Conservation (phyloP, 129 eudicot genomes). For the Escallonia rubra region DNA sequence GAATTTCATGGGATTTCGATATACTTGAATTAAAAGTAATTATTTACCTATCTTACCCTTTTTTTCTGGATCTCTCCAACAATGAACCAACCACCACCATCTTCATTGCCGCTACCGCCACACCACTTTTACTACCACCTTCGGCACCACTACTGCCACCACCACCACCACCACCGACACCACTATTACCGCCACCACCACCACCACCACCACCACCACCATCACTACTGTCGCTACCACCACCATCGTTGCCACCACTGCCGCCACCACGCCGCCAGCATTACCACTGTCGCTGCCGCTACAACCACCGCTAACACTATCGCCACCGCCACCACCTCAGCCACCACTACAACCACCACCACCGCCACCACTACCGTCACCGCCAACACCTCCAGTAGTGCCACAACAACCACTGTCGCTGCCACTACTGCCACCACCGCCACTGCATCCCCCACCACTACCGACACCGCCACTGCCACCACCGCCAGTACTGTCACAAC, state of each 20-base stretch:
- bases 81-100: not conserved
- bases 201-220: not conserved
- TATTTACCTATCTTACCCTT: too few species aligned
- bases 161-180: too few species aligned
- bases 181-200: too few species aligned
- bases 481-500: not conserved
- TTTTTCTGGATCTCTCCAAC: too few species aligned
- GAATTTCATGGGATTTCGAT: too few species aligned
- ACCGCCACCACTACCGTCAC: not conserved
- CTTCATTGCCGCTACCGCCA: not conserved
- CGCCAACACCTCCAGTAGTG: not conserved
- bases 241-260: not conserved
- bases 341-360: not conserved
- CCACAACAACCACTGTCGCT: not conserved
- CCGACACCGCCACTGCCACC: not conserved
- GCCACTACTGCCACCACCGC: not conserved
- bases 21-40: too few species aligned
- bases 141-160: too few species aligned
- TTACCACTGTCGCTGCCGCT: not conserved
- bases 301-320: not conserved
- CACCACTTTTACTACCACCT: too few species aligned
- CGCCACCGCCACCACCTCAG: not conserved
- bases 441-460: too few species aligned
- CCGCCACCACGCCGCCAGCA: not conserved
- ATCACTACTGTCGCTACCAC: not conserved